Base-by-base conservation (phyloP, 495 filamentous ascomycete species). In the Penicillium goetzii region DNA sequence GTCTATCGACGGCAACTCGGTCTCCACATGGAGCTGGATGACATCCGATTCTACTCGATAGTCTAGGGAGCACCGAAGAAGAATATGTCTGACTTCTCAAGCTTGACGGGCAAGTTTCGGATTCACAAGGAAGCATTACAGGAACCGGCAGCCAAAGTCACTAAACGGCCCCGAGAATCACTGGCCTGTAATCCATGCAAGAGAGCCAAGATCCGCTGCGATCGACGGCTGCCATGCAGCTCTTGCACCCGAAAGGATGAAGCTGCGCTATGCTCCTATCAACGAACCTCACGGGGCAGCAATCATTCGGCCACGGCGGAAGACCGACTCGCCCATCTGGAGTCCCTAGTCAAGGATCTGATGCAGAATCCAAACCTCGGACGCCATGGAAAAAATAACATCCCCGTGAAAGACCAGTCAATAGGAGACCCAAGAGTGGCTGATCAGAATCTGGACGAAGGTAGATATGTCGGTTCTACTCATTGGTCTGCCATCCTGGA, bases 401-500 rank as follows among this genome's bases (percentile, higher is more conserved):
- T 11, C 6, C n/a, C 47, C 4, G 23, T 28, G 47, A 23, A 28
- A 30, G 12, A 7, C 12, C 21, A 15, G 25, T 50, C 47, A 9
- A 6, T 15, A 0, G 25, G 8, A 50, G 47, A 50, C 19, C 25
- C 21, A 26, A 50, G 47, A 17, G 47, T 30, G 47, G 25, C 47
- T 2, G 47, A 50, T 50, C 25, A 28, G 25, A 50, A 15, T 17
- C 25, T 50, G 25, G 47, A 50, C 6, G 25, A 50, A 28, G 19
- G 57, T 34, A 52, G 57, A 58, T 60, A 65, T 57, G 62, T 60
- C 38, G 62, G 62, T 8, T 56, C 57, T 1, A 65, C 62, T 25
- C 62, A 65, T 41, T 65, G 58, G 62, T 56, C 57, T 32, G 62
- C 52, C 3, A 60, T 65, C 26, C 57, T 65, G n/a, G 62, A 65